Evolutionary conservation across 169 alveolate species (phyloP).

Genomic region (Plasmodium gallinaceum): DNA sequence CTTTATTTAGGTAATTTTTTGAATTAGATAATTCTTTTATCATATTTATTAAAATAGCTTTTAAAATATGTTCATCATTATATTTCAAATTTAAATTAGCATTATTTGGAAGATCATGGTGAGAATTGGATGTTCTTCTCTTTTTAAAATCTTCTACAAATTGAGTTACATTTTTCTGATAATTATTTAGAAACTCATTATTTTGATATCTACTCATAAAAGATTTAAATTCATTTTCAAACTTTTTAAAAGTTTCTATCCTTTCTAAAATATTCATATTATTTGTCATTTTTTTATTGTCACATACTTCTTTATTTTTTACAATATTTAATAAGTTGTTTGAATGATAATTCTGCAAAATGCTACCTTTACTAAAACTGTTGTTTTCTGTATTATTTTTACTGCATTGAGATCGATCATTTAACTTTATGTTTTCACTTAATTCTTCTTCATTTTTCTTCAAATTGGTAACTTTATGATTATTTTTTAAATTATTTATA

Average conservation of each 20-base stretch:
- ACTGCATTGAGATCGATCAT: background rate
- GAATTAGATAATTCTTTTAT: slow-evolving; percentile 17
- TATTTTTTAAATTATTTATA: background rate
- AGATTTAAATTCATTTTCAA: slow-evolving; percentile 12
- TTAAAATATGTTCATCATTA: slow-evolving; percentile 39
- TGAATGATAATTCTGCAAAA: background rate
- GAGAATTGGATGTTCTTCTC: background rate
- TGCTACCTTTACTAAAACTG: background rate
- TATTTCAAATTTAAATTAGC: background rate
- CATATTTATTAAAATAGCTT: slow-evolving; percentile 40
- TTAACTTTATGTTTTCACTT: background rate
- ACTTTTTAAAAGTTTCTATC: background rate
- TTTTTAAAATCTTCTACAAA: slow-evolving; percentile 25
- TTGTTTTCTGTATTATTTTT: background rate
- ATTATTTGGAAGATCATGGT: background rate
- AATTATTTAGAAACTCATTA: slow-evolving; percentile 3
- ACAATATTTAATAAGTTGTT: slow-evolving; percentile 9
- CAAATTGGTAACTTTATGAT: background rate
- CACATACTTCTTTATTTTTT: slow-evolving; percentile 6
- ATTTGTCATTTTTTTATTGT: background rate
- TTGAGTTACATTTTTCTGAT: slow-evolving; percentile 2
- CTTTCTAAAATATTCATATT: background rate
- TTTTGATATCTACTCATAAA: slow-evolving; percentile 42
- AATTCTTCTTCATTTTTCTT: background rate
- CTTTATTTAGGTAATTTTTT: slow-evolving; percentile 3